Evolutionary conservation across 2,329 filamentous ascomycete genomes (phyloP), one percentile per base, ranked within the genome.

Genomic region (Sporothrix globosa): DNA sequence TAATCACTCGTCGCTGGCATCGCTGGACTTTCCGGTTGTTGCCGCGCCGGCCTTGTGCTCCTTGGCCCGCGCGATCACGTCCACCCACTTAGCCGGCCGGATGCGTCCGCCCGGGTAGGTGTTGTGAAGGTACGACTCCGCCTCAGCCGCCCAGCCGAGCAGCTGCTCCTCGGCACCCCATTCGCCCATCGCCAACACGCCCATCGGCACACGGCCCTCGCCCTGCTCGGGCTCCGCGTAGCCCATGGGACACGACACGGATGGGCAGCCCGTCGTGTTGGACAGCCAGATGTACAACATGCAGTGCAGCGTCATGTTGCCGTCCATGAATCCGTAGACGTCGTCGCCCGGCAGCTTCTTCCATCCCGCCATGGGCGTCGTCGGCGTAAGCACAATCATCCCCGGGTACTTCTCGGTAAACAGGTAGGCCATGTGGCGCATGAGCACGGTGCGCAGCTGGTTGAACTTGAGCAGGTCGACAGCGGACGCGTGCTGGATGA

Each of bases 261-360:
- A 88, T 0, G 94, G 94, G 65, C 90, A 89, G 0, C 94, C 94
- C 0, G 85, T 88, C 75, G 93, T 90, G 79, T 97, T 97, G 7
- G 93, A 91, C 48, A 97, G 80, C 86, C 91, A 97, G 19, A 92
- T 89, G 80, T 92, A 97, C 79, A 90, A 88, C 92, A 97, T 97
- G 77, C 87, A 92, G 34, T 86, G 83, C n/a, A 97, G 82, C 19
- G 88, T 89, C 72, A 81, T 83, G 77, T 96, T 93, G 0, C 85
- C 90, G 78, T 97, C 91, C 50, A 85, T 90, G 74, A 92, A 82
- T 2, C 94, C 94, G 76, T 93, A 89, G n/a, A 82, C 82, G 19
- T 88, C 82, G 53, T 91, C 89, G 10, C 82, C 84, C 1, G 83
- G 79, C 13, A 78, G 72, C 30, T 90, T 88, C 54, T 87, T 86